These are phyloP conservation scores for Gillenia trifoliata DNA, from an alignment of 306 rosid genomes.

Conservation along the genomic window DNA sequence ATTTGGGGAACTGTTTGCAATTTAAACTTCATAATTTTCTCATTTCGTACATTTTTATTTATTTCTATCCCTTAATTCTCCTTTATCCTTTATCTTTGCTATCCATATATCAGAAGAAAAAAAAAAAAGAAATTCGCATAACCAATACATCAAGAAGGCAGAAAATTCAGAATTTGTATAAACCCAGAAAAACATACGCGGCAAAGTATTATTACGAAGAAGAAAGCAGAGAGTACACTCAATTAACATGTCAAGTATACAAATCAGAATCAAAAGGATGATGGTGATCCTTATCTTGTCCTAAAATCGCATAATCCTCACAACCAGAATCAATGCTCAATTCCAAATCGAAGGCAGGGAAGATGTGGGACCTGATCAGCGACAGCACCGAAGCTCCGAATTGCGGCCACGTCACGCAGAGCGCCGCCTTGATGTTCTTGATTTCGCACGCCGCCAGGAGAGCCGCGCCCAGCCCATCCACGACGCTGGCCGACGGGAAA, in stretches of 20 bases:
- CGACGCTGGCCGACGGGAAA: slow-evolving; percentile 81
- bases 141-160: neutral
- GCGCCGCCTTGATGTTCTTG: slow-evolving; percentile 47
- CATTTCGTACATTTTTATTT: too few relatives aligned
- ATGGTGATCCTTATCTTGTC: slow-evolving; percentile 45
- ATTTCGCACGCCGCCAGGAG: slow-evolving; percentile 58
- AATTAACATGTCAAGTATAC: slow-evolving; percentile 43
- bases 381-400: slow-evolving; percentile 43
- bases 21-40: neutral
- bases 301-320: slow-evolving; percentile 21
- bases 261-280: slow-evolving; percentile 45
- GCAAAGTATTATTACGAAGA: too few relatives aligned
- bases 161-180: neutral
- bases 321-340: slow-evolving; percentile 2
- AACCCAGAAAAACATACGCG: too few relatives aligned
- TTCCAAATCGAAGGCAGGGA: slow-evolving; percentile 44
- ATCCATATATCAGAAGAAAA: too few relatives aligned
- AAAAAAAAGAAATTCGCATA: neutral
- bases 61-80: too few relatives aligned
- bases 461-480: slow-evolving; percentile 76
- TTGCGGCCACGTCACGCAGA: slow-evolving; percentile 78
- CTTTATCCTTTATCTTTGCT: too few relatives aligned
- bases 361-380: slow-evolving; percentile 40
- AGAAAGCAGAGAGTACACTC: too few relatives aligned
- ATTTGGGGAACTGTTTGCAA: neutral